Conservation (phyloP, 2,329 filamentous ascomycete species). For the Cladosporium sp. region DNA sequence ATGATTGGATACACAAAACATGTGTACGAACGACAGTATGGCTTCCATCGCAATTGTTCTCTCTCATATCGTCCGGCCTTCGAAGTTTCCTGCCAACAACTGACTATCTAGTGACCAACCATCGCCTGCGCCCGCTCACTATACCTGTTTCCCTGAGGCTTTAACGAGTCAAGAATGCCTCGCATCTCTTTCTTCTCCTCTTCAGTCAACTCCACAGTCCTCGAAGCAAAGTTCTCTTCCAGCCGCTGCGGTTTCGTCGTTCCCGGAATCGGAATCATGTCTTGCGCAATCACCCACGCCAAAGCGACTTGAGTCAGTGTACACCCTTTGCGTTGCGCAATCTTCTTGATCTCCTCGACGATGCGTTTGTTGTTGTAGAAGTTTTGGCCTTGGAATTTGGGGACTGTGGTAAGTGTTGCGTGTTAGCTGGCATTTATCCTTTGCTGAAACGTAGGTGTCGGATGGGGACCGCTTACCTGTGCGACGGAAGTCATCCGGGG, state of each 20-base stretch:
- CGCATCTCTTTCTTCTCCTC: constrained; percentile 7
- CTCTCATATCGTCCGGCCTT: not conserved
- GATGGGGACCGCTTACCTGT: not conserved
- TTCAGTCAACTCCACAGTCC: constrained; percentile 44
- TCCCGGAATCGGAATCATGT: constrained; percentile 64
- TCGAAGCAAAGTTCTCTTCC: constrained; percentile 58
- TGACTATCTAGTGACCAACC: constrained; percentile 10
- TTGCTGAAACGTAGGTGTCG: not conserved
- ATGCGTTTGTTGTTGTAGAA: constrained; percentile 65
- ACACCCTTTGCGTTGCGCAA: constrained; percentile 57
- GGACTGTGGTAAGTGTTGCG: constrained; percentile 34
- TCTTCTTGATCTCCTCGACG: constrained; percentile 52
- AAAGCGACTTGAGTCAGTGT: constrained; percentile 64
- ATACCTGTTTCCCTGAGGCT: constrained; percentile 36
- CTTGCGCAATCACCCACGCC: constrained; percentile 56
- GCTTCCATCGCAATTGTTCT: constrained; percentile 8
- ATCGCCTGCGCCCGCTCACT: constrained; percentile 11
- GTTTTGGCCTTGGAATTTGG: constrained; percentile 61
- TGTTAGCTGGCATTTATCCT: not conserved
- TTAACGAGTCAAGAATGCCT: not conserved
- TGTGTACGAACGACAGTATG: too few species aligned
- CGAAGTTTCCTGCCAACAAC: too few species aligned
- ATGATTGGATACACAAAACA: too few species aligned
- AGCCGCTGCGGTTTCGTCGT: constrained; percentile 55
- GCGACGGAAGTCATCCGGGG: constrained; percentile 38